These are phyloP conservation scores for Aspergillus tamarii DNA, from an alignment of 2,329 filamentous ascomycete species.

Conservation along the genomic window DNA sequence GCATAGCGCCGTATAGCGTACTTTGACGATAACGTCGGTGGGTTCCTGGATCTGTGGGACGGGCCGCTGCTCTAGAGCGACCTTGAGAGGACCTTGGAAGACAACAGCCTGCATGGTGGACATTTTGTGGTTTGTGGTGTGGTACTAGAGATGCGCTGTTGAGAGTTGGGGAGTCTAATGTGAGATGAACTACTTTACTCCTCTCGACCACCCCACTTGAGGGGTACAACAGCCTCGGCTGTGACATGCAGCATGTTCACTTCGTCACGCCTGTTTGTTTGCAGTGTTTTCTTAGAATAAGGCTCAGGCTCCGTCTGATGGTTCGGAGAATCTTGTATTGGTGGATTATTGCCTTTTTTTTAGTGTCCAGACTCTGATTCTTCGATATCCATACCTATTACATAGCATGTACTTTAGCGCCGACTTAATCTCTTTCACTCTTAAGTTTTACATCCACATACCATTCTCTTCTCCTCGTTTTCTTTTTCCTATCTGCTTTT, in stretches of 20 bases:
- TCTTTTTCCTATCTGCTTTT: no score
- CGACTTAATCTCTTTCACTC: no score
- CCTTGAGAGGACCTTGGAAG: slow-evolving; percentile 75
- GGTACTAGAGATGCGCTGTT: neutral
- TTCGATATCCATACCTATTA: no score
- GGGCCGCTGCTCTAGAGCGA: slow-evolving; percentile 76
- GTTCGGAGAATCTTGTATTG: neutral
- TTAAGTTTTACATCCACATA: no score
- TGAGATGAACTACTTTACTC: neutral
- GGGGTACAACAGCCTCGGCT: neutral
- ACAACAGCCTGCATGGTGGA: slow-evolving; percentile 78
- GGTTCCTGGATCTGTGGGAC: slow-evolving; percentile 71
- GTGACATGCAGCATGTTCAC: neutral
- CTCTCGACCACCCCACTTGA: neutral
- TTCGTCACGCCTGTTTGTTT: neutral
- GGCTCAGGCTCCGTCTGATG: no score
- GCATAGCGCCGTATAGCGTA: slow-evolving; percentile 79
- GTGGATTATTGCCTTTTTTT: neutral
- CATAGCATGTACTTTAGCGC: no score
- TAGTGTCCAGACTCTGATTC: no score
- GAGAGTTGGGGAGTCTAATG: neutral
- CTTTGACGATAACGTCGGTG: slow-evolving; percentile 78
- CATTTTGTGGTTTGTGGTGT: neutral
- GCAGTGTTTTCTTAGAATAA: neutral
- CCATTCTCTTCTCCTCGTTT: no score